phyloP scores from a whole-genome alignment of 768 basidiomycete species.

The Mycena chlorophos region DNA sequence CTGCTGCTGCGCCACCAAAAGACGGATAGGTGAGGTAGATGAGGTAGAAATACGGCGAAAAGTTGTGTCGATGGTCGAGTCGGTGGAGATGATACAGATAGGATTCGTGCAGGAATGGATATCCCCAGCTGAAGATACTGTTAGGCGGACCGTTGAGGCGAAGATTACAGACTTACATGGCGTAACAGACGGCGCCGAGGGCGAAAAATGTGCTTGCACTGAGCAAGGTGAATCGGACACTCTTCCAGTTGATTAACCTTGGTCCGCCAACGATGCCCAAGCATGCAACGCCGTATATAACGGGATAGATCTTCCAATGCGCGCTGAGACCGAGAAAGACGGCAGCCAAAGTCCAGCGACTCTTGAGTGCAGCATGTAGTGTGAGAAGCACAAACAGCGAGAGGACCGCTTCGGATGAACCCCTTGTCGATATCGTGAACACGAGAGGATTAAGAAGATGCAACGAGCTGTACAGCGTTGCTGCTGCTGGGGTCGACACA shows the following conservation, averaged over 20 bases:
- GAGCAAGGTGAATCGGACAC: slow-evolving; percentile 65
- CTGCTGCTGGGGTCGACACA: slow-evolving; percentile 23
- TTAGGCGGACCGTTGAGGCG: slow-evolving; percentile 2
- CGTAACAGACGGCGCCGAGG: slow-evolving; percentile 67
- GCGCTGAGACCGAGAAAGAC: slow-evolving; percentile 77
- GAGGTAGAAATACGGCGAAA: slow-evolving; percentile 95
- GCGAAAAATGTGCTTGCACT: slow-evolving; percentile 67
- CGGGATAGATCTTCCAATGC: slow-evolving; percentile 97
- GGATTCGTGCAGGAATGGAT: slow-evolving; percentile 87
- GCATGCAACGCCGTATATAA: slow-evolving; percentile 85
- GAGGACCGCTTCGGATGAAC: slow-evolving; percentile 90
- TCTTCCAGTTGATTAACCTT: slow-evolving; percentile 48
- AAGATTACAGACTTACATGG: slow-evolving; percentile 56
- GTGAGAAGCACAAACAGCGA: slow-evolving; percentile 75
- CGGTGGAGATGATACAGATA: slow-evolving; percentile 91
- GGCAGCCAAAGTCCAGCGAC: slow-evolving; percentile 65
- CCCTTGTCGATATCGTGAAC: slow-evolving; percentile 94
- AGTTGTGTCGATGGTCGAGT: slow-evolving; percentile 96
- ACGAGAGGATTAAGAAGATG: slow-evolving; percentile 95
- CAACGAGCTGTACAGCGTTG: slow-evolving; percentile 60
- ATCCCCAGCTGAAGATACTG: slow-evolving; percentile 73
- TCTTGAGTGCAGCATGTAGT: slow-evolving; percentile 58
- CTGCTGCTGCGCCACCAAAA: slow-evolving; percentile 20
- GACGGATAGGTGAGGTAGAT: slow-evolving; percentile 84
- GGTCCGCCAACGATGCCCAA: slow-evolving; percentile 51